phyloP scores from a whole-genome alignment of 306 rosid species.

The Rubus parviflorus region DNA sequence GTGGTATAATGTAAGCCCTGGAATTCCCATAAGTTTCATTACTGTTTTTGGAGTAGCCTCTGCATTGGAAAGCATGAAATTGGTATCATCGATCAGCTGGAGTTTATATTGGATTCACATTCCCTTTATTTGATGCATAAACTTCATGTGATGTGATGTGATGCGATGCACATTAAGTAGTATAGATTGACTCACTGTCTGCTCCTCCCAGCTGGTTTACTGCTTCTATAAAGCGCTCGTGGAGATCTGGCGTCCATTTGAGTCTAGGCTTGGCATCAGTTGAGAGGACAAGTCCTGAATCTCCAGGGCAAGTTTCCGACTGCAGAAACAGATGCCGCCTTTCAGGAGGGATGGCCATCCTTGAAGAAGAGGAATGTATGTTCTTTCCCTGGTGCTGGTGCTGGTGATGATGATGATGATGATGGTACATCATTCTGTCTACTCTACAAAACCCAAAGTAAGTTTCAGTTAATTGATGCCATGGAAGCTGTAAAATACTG shows the following conservation, averaged over 20 bases:
- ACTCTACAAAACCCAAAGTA: neutral
- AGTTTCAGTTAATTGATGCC: neutral
- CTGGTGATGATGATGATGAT: constrained; percentile 34
- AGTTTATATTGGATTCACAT: neutral
- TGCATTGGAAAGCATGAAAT: constrained; percentile 33
- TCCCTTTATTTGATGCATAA: neutral
- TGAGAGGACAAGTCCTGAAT: constrained; percentile 80
- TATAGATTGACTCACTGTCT: constrained; percentile 56
- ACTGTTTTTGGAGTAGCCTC: constrained; percentile 94
- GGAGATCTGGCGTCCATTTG: constrained; percentile 91
- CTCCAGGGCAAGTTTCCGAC: constrained; percentile 55
- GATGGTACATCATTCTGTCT: constrained; percentile 49
- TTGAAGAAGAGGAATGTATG: constrained; percentile 44
- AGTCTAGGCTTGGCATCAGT: constrained; percentile 91
- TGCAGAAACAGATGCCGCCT: constrained; percentile 76
- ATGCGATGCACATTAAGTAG: neutral
- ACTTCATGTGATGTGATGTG: neutral
- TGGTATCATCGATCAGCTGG: neutral
- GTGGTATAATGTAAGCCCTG: constrained; percentile 85
- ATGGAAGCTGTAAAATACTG: neutral
- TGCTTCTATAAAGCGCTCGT: constrained; percentile 79
- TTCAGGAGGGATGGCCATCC: constrained; percentile 61
- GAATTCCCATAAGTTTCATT: constrained; percentile 82
- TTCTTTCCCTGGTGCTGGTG: constrained; percentile 49
- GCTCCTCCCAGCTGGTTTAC: constrained; percentile 86